phyloP scores from a whole-genome alignment of 805 yeast species.

The Danielia reshetovae region DNA sequence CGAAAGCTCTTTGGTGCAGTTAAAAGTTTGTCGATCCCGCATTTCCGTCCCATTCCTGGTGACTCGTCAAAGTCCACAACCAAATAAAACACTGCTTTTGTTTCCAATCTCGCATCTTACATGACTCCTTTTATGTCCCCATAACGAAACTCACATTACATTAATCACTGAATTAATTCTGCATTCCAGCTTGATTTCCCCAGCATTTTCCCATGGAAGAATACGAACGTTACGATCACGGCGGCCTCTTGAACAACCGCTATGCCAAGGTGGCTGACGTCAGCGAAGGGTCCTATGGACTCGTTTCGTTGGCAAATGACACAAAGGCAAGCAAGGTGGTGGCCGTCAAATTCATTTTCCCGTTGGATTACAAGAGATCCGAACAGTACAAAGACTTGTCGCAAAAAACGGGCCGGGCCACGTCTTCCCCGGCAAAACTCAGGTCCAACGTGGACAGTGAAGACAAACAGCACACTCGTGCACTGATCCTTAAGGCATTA shows the following conservation, averaged over 20 bases:
- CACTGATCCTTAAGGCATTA: slow-evolving; percentile 26
- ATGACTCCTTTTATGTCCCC: no score
- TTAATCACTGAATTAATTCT: no score
- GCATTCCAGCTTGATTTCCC: slow-evolving; percentile 1
- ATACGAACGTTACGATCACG: slow-evolving; percentile 36
- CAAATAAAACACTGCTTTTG: background rate
- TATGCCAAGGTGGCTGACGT: slow-evolving; percentile 70
- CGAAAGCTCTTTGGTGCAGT: no score
- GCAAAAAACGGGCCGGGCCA: slow-evolving; percentile 21
- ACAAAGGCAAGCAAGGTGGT: slow-evolving; percentile 49
- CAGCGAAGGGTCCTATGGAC: slow-evolving; percentile 91
- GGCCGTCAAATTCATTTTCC: slow-evolving; percentile 82
- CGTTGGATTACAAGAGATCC: slow-evolving; percentile 39
- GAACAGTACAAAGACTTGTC: slow-evolving; percentile 17
- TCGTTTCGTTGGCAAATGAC: slow-evolving; percentile 85
- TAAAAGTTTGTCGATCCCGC: no score
- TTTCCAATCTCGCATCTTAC: no score
- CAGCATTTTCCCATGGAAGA: slow-evolving; percentile 28
- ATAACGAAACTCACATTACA: no score
- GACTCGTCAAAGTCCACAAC: no score
- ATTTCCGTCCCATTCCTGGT: no score
- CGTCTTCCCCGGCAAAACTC: slow-evolving; percentile 36
- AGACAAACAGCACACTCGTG: slow-evolving; percentile 9
- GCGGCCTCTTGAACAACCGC: slow-evolving; percentile 50
- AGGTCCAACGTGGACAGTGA: slow-evolving; percentile 15